These are phyloP conservation scores for Aureobasidium namibiae DNA, from an alignment of 2,329 filamentous ascomycete genomes.

Conservation along the genomic window DNA sequence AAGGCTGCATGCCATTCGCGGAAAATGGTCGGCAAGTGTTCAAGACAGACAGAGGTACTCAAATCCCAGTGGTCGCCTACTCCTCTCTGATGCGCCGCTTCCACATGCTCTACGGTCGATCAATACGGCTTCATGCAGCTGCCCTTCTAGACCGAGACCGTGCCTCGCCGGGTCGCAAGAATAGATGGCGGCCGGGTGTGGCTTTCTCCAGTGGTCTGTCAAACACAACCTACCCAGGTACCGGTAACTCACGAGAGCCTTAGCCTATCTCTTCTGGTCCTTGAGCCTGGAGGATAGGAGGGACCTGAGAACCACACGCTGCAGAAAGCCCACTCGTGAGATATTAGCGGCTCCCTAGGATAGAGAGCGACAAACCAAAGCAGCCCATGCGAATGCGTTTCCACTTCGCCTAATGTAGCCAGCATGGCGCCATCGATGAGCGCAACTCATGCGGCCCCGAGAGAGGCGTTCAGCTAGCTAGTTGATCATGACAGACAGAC, in stretches of 20 bases:
- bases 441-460: background rate
- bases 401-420: background rate
- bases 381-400: background rate
- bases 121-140: conserved; percentile 8
- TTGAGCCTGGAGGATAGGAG: background rate
- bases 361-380: background rate
- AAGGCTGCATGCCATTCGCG: background rate
- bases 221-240: conserved; percentile 7
- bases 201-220: conserved; percentile 10
- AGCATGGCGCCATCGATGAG: background rate
- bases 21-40: background rate
- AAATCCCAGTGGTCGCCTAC: background rate
- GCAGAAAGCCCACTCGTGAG: background rate
- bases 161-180: conserved; percentile 2
- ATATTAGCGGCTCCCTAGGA: background rate
- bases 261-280: background rate
- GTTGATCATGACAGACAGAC: conserved; percentile 4
- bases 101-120: background rate
- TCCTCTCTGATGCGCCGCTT: background rate
- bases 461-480: conserved; percentile 7
- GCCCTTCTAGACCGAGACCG: conserved; percentile 4
- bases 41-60: background rate
- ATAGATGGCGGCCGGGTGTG: conserved; percentile 3
- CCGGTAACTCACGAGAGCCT: conserved; percentile 5
- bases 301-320: background rate